Conservation (phyloP, 768 basidiomycete genomes). For the Hygrophorus pudorinus region DNA sequence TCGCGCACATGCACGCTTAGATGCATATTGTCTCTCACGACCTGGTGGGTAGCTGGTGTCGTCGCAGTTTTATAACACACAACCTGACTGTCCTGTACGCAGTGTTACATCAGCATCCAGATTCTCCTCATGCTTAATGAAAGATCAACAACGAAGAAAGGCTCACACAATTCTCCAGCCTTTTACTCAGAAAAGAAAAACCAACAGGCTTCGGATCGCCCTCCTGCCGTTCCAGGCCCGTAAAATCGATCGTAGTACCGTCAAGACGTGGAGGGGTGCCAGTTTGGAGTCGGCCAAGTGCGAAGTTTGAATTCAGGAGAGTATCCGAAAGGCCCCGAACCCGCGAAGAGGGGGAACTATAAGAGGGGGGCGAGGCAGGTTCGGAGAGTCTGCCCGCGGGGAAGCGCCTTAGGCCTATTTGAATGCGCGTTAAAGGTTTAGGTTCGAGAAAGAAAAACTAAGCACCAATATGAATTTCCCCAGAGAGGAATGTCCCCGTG, state of each 20-base stretch:
- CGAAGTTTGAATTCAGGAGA: conserved; percentile 65
- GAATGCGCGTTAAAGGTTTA: neutral
- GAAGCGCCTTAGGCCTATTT: conserved; percentile 54
- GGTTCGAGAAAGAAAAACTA: neutral
- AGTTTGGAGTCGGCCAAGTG: conserved; percentile 75
- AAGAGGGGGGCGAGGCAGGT: conserved; percentile 37
- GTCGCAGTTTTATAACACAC: conserved; percentile 66
- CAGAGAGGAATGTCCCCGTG: conserved; percentile 86
- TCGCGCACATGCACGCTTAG: conserved; percentile 81
- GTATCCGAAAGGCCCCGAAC: conserved; percentile 59
- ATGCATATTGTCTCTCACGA: conserved; percentile 70
- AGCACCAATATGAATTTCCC: conserved; percentile 85
- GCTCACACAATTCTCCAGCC: conserved; percentile 60
- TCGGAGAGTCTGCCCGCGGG: conserved; percentile 75
- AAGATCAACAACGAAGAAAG: conserved; percentile 3
- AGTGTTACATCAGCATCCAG: neutral
- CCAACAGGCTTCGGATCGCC: conserved; percentile 59
- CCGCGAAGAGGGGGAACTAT: too few species aligned
- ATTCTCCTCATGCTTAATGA: neutral
- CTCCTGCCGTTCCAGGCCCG: conserved; percentile 46
- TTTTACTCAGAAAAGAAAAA: conserved; percentile 66
- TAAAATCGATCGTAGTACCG: conserved; percentile 60
- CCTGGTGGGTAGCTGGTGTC: conserved; percentile 58
- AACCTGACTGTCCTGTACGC: conserved; percentile 57
- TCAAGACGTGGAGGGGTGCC: conserved; percentile 80